Evolutionary conservation across 768 basidiomycete species (phyloP), one percentile per base, ranked within the genome.

Genomic region (Epithele typhae): DNA sequence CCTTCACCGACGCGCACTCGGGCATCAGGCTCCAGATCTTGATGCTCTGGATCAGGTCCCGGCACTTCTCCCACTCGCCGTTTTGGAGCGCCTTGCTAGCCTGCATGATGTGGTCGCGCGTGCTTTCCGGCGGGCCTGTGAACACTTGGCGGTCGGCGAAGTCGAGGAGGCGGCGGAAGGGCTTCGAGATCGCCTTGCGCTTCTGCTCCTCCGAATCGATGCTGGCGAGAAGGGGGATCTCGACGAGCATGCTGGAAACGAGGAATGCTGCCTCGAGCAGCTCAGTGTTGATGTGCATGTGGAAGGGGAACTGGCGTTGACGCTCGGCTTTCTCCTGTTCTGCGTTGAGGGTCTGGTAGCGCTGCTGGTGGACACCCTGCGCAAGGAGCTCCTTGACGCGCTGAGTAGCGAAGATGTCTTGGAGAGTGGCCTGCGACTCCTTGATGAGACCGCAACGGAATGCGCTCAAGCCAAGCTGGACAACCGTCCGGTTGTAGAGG

Each of bases 251-350:
- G 70, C 94, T 97, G 14, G 92, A 94, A 15, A 96, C 93, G 35
- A 99, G 77, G 75, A 98, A 99, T 1, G 92, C 96, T 17, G 94
- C 94, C 67, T 98, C 96, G 45, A 98, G 74, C 8, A 99, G 75
- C 67, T 98, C 96, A 12, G 96, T 92, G 71, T 98, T 99, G 69
- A 98, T 93, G 68, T 99, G 96, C 87, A 98, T 89, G 67, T 99
- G 96, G 84, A 98, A 99, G 23, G 96, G 96, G 19, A 99, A 76
- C 58, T 97, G 92, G 25, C 96, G 81, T 55, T 92, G 86, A 55
- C 93, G 90, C 66, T 99, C 96, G 3, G 93, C 84, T 62, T 93
- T 89, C 65, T 99, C 96, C 68, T 99, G 96, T 66, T 99, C 96
- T 1, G 92, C 92, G 11, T 87, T 81, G 48, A 94, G 71, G 8